phyloP scores from a whole-genome alignment of 371 early-diverging fungal genomes.

The Mucor indicus region DNA sequence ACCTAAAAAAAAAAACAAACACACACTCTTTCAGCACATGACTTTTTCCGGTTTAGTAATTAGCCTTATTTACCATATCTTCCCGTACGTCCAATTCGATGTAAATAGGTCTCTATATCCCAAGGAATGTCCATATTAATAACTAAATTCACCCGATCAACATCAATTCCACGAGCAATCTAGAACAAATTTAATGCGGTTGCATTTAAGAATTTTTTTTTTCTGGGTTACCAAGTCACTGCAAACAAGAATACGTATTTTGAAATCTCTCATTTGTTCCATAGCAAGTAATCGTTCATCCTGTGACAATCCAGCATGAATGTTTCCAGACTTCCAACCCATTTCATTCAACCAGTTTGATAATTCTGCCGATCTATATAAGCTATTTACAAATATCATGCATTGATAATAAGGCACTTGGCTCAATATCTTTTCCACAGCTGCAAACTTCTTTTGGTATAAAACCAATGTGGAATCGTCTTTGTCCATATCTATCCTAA shows the following conservation, averaged over 20 bases:
- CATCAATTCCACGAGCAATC: conserved; percentile 98
- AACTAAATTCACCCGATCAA: conserved; percentile 95
- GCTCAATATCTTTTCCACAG: conserved; percentile 43
- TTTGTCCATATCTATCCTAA: conserved; percentile 16
- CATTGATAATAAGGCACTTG: conserved; percentile 63
- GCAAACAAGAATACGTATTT: conserved; percentile 70
- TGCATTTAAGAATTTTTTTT: not conserved
- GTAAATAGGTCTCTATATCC: conserved; percentile 93
- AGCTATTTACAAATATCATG: conserved; percentile 62
- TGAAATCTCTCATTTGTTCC: conserved; percentile 62
- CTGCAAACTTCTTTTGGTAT: conserved; percentile 54
- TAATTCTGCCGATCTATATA: conserved; percentile 50
- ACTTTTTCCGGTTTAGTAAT: too few species aligned
- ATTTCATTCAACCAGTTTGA: conserved; percentile 52
- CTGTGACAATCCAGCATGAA: conserved; percentile 52
- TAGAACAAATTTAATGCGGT: conserved; percentile 3
- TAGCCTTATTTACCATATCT: conserved; percentile 77
- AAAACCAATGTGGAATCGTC: conserved; percentile 13
- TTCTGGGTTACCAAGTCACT: conserved; percentile 64
- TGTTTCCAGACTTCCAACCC: conserved; percentile 59
- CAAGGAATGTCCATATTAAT: conserved; percentile 96
- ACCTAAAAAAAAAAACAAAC: conserved; percentile 17
- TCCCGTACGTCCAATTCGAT: conserved; percentile 99
- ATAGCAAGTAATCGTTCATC: conserved; percentile 62
- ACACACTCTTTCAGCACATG: too few species aligned